Base-by-base conservation (phyloP, 495 filamentous ascomycete genomes). In the Aspergillus sparsus region DNA sequence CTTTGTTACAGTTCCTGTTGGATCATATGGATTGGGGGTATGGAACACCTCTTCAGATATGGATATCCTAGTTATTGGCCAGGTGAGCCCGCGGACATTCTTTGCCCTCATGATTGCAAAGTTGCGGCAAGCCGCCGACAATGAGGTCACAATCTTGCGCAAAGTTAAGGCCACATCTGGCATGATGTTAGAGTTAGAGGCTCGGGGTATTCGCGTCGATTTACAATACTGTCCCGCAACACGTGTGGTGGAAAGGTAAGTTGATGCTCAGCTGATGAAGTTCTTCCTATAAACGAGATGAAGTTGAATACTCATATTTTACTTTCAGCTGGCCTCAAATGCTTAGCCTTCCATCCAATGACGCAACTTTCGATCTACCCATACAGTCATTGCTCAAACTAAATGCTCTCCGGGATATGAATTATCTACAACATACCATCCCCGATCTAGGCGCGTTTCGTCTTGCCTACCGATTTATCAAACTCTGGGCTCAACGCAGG, bases 351-450 rank as follows among this genome's bases (percentile, higher is more conserved):
- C 52, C 52, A 6, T 0, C 33, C 2, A 27, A 31, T 6, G 52
- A 54, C 16, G 6, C 34, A 13, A 54, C 36, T 21, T 54, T 54
- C 9, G 52, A 54, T 21, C 16, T 54, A 35, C 52, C 52, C 6
- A 41, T 54, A 16, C 52, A 54, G 9, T 54, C 52, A 6, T 37
- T 54, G 2, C 52, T 54, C 5, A 54, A 54, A 31, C 52, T 54
- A 18, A 54, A 54, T 37, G 16, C 52, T 11, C 36, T 54, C 35
- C 52, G 52, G 9, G 52, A 54, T 16, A 54, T 54, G 52, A n/a
- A 31, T 5, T 42, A 54, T 37, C 52, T 54, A 35, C 52, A 54
- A 9, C 52, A 37, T 16, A 54, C 52, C 3, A 41, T 54, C 15
- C 52, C 52, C 9, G 35, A 41, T 16, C 35, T 54, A 3, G 36